Evolutionary conservation across 1,139 yeast genomes (phyloP).

Genomic region (Candida mesenterica): DNA sequence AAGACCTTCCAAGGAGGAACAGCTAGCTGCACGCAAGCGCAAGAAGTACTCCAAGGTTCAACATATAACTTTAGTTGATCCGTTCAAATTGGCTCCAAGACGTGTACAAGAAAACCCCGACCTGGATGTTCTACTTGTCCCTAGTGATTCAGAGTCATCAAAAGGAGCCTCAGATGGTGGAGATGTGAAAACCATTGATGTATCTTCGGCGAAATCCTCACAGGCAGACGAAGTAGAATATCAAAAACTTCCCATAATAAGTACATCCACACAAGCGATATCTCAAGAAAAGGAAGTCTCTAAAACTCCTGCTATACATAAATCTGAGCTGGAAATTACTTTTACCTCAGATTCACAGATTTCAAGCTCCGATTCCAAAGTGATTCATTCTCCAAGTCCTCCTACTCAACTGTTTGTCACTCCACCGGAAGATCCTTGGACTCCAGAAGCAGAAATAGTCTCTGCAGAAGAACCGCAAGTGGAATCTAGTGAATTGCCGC

Average conservation of each 20-base stretch:
- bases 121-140: neutral
- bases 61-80: constrained; percentile 1
- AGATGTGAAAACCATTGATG: neutral
- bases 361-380: too few species aligned
- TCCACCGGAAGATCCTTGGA: neutral
- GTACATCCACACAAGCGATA: neutral
- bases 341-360: too few species aligned
- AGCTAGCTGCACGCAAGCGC: constrained; percentile 1
- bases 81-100: neutral
- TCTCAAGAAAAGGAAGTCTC: too few species aligned
- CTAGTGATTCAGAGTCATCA: neutral
- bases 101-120: too few species aligned
- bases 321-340: too few species aligned
- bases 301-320: too few species aligned
- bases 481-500: too few species aligned
- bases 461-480: too few species aligned
- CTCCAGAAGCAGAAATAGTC: neutral
- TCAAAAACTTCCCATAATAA: neutral
- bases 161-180: neutral
- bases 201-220: neutral
- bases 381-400: too few species aligned
- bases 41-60: constrained; percentile 1
- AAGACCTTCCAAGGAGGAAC: neutral
- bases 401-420: neutral
- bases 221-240: too few species aligned